phyloP scores from a whole-genome alignment of 2,329 filamentous ascomycete species.

The Botrytis medusae region DNA sequence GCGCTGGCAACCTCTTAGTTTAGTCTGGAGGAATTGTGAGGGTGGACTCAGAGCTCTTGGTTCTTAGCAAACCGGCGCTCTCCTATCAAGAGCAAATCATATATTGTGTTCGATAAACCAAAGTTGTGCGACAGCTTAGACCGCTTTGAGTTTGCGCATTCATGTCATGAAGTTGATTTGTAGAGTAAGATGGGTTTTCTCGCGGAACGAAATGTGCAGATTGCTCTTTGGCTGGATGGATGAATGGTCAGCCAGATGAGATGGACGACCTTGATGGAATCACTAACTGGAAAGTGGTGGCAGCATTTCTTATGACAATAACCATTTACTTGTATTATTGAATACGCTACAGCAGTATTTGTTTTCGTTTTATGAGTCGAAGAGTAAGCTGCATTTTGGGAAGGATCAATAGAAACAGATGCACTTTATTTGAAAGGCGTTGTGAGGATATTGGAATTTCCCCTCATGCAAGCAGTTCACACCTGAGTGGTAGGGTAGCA shows the following conservation, averaged over 20 bases:
- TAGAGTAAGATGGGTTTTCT: constrained; percentile 1
- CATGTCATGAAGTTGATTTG: constrained; percentile 17
- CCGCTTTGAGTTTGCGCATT: constrained; percentile 13
- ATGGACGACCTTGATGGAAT: constrained; percentile 13
- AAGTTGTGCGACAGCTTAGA: constrained; percentile 15
- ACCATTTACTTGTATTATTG: constrained; percentile 6
- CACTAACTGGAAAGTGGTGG: constrained; percentile 14
- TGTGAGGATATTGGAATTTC: neutral
- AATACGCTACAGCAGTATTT: neutral
- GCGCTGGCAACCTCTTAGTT: neutral
- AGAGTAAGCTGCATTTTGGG: neutral
- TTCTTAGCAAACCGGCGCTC: constrained; percentile 5
- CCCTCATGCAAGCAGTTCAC: neutral
- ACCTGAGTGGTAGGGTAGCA: neutral
- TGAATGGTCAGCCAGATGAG: constrained; percentile 7
- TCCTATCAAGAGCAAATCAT: constrained; percentile 9
- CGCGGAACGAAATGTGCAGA: constrained; percentile 3
- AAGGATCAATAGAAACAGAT: constrained; percentile 10
- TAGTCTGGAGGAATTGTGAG: neutral
- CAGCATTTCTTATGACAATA: constrained; percentile 19
- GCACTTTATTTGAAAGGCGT: neutral
- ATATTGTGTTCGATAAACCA: constrained; percentile 13
- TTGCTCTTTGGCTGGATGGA: constrained; percentile 2
- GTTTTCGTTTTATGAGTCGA: neutral
- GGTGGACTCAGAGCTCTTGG: neutral